Evolutionary conservation across 305 asterid species (phyloP).

Genomic region (Fraxinus latifolia): DNA sequence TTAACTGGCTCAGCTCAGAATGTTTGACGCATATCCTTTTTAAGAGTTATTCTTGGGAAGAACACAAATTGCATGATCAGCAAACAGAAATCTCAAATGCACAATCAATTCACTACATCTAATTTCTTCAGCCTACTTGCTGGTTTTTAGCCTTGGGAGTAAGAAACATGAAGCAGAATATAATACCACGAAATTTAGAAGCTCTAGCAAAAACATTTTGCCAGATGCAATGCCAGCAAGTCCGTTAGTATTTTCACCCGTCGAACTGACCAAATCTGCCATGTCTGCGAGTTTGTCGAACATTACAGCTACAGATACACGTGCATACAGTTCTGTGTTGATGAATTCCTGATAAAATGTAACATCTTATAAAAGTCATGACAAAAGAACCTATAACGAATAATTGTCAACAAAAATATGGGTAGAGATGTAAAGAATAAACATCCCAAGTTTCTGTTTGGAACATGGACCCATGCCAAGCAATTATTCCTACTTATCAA

Average conservation of each 20-base stretch:
- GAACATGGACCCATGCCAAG: neutral
- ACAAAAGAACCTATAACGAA: neutral
- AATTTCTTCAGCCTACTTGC: neutral
- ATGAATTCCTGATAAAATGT: conserved; percentile 66
- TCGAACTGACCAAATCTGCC: conserved; percentile 43
- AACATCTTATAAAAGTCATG: conserved; percentile 22
- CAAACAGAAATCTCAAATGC: neutral
- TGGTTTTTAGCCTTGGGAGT: neutral
- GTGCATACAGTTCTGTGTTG: conserved; percentile 95
- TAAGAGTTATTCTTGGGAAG: neutral
- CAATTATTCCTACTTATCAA: neutral
- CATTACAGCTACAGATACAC: conserved; percentile 91
- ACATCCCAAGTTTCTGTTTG: neutral
- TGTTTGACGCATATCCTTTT: neutral
- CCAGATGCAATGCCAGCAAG: conserved; percentile 60
- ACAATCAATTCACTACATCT: neutral
- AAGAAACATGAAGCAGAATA: conserved; percentile 15
- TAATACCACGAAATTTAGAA: conserved; percentile 66
- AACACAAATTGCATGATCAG: neutral
- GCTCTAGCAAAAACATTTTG: conserved; percentile 78
- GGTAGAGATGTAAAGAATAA: neutral
- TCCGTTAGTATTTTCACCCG: conserved; percentile 31
- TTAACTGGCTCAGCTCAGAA: neutral
- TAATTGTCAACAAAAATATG: neutral
- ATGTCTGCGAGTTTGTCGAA: conserved; percentile 73